These are phyloP conservation scores for Oryza nivara DNA, from an alignment of 176 grass and related monocot genomes.

Conservation along the genomic window DNA sequence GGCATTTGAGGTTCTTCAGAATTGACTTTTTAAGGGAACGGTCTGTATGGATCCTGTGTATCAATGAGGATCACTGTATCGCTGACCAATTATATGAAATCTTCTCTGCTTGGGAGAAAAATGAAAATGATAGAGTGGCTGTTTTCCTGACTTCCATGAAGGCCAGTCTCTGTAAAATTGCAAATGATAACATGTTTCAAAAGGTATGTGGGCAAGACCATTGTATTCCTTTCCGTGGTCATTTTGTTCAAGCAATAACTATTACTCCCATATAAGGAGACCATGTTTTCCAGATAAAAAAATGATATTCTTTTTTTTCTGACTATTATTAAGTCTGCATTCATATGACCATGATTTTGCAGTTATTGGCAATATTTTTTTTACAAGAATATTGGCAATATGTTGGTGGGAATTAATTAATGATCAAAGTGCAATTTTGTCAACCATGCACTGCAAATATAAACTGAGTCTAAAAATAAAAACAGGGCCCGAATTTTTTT, in stretches of 20 bases:
- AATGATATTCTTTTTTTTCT: not conserved
- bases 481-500: not conserved
- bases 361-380: not conserved
- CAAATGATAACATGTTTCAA: not conserved
- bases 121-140: not conserved
- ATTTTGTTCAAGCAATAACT: not conserved
- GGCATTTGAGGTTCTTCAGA: conserved; percentile 17
- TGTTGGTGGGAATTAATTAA: not conserved
- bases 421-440: not conserved
- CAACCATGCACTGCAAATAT: not conserved
- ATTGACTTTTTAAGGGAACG: not conserved
- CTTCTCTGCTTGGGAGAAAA: conserved; percentile 30
- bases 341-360: not conserved
- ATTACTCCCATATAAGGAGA: not conserved
- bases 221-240: not conserved
- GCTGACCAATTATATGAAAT: not conserved
- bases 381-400: not conserved
- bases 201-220: conserved; percentile 10
- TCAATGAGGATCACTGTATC: not conserved
- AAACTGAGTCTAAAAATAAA: not conserved
- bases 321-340: not conserved
- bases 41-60: not conserved
- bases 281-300: not conserved
- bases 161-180: not conserved
- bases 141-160: conserved; percentile 10